Percentiles rank a stretch among this genome's conserved stretches.
These are phyloP conservation scores for Cordyceps tenuipes DNA, from an alignment of 2,329 filamentous ascomycete genomes.

Conservation along the genomic window DNA sequence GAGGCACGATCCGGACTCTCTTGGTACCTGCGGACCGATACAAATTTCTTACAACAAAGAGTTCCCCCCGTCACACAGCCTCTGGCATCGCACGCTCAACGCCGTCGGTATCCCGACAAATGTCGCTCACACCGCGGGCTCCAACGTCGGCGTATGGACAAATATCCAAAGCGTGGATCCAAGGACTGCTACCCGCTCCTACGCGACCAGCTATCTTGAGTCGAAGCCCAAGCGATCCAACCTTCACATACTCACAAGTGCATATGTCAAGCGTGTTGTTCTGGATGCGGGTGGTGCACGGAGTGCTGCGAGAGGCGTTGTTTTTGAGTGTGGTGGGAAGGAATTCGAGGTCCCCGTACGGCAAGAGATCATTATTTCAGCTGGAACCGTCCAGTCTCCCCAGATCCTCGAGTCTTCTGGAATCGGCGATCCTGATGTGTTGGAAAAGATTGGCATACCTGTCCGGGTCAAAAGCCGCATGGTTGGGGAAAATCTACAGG, in stretches of 20 bases:
- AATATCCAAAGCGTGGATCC: constrained; percentile 41
- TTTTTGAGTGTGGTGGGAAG: constrained; percentile 29
- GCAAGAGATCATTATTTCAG: constrained; percentile 50
- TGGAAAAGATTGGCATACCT: background rate
- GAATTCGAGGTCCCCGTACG: constrained; percentile 29
- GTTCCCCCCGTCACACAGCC: constrained; percentile 31
- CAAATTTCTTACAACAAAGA: constrained; percentile 37
- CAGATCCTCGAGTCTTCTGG: constrained; percentile 50
- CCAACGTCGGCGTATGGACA: constrained; percentile 41
- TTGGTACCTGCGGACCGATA: constrained; percentile 39
- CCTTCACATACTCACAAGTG: constrained; percentile 28
- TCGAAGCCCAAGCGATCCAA: constrained; percentile 32
- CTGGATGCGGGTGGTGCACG: constrained; percentile 18
- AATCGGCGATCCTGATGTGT: background rate
- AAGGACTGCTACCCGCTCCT: constrained; percentile 38
- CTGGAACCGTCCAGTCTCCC: constrained; percentile 48
- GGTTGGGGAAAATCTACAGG: constrained; percentile 53
- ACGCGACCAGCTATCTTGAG: constrained; percentile 38
- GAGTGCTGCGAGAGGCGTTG: constrained; percentile 23
- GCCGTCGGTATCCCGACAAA: constrained; percentile 32
- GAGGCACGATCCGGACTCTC: constrained; percentile 28
- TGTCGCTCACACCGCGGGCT: constrained; percentile 39
- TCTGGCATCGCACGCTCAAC: constrained; percentile 41
- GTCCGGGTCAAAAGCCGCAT: background rate
- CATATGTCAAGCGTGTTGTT: constrained; percentile 21